phyloP scores from a whole-genome alignment of 139 green algal genomes.

The Chlamydomonas asymmetrica region DNA sequence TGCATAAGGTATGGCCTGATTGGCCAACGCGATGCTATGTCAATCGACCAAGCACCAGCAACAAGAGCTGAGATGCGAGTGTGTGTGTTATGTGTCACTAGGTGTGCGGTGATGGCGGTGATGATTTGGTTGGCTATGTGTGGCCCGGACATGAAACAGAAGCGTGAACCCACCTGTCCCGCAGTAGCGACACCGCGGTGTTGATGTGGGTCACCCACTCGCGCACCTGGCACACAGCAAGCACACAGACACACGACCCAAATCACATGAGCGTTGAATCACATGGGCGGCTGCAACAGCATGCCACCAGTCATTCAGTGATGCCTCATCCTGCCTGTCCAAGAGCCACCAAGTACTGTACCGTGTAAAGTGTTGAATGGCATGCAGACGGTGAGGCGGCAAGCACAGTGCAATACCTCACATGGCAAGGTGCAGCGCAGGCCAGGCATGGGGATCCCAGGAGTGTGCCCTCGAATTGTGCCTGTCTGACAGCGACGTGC shows the following conservation, averaged over 20 bases:
- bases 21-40: too few relatives aligned
- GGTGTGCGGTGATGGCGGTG: neutral
- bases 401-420: too few relatives aligned
- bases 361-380: neutral
- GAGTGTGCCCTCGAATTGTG: neutral
- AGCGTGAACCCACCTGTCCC: conserved; percentile 31
- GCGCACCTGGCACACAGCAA: too few relatives aligned
- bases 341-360: too few relatives aligned
- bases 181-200: conserved; percentile 3
- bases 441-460: neutral
- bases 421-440: neutral
- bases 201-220: conserved; percentile 50
- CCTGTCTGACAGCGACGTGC: neutral
- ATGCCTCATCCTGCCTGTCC: too few relatives aligned
- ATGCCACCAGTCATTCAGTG: too few relatives aligned
- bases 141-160: neutral
- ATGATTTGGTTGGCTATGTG: neutral
- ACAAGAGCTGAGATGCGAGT: neutral
- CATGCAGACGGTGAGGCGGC: neutral
- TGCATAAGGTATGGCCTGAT: neutral
- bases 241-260: too few relatives aligned
- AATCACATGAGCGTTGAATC: neutral
- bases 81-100: neutral
- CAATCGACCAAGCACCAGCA: neutral
- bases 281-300: neutral